phyloP scores from a whole-genome alignment of 306 rosid species.

The Lathyrus aphaca region DNA sequence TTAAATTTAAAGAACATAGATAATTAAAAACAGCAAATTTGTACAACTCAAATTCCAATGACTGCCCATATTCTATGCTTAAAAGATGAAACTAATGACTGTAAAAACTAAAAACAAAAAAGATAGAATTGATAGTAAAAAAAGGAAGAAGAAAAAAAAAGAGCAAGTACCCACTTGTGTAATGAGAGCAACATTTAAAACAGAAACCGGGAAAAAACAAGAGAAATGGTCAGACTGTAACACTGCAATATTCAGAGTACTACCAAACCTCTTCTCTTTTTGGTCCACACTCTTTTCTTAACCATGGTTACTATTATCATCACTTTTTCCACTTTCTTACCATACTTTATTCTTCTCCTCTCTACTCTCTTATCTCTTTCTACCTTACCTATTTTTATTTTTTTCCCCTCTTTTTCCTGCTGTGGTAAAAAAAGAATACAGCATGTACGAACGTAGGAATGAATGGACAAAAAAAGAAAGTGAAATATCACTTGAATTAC shows the following conservation, averaged over 20 bases:
- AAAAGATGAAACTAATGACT: no score
- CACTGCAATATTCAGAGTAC: conserved; percentile 36
- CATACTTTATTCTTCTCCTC: conserved; percentile 25
- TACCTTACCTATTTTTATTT: conserved; percentile 10
- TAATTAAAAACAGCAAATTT: no score
- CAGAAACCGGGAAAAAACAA: conserved; percentile 44
- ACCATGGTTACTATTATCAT: conserved; percentile 50
- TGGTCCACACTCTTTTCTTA: conserved; percentile 40
- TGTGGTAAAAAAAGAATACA: neutral
- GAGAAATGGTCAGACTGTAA: conserved; percentile 56
- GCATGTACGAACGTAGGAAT: neutral
- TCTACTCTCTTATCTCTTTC: conserved; percentile 3
- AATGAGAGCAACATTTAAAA: conserved; percentile 35
- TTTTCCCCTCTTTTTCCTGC: neutral
- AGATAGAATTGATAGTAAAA: no score
- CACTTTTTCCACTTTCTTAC: conserved; percentile 4
- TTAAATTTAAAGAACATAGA: no score
- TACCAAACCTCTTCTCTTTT: conserved; percentile 39
- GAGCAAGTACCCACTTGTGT: neutral
- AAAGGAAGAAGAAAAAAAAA: neutral
- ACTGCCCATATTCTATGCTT: no score
- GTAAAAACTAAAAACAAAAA: no score
- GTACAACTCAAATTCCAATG: no score
- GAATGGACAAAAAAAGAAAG: conserved; percentile 26
- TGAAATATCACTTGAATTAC: conserved; percentile 25